Percentiles rank a stretch among this genome's conserved stretches.
phyloP scores from a whole-genome alignment of 2,329 filamentous ascomycete species.

The Pezicula rhizophila region DNA sequence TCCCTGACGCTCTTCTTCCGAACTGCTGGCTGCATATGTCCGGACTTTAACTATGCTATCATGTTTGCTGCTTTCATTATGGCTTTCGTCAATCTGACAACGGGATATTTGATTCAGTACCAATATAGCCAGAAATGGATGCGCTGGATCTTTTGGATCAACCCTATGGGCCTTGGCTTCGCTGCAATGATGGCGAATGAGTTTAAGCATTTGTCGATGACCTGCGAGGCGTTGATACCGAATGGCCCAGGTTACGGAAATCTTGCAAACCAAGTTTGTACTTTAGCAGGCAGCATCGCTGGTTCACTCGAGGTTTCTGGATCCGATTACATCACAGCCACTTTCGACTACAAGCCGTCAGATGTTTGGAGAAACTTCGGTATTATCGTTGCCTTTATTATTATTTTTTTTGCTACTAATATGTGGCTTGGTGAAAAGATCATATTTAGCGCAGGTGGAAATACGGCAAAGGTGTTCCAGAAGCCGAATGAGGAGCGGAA shows the following conservation, averaged over 20 bases:
- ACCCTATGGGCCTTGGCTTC: slow-evolving; percentile 56
- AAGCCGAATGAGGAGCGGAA: neutral
- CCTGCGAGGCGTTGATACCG: slow-evolving; percentile 44
- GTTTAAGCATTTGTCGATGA: slow-evolving; percentile 50
- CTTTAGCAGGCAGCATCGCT: slow-evolving; percentile 49
- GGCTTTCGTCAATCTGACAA: neutral
- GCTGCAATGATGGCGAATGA: slow-evolving; percentile 63
- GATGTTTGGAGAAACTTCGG: slow-evolving; percentile 58
- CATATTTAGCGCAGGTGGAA: neutral
- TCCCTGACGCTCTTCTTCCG: no score
- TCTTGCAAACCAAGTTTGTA: slow-evolving; percentile 47
- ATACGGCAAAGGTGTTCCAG: neutral
- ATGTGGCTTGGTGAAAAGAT: slow-evolving; percentile 10
- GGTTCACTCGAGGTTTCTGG: slow-evolving; percentile 48
- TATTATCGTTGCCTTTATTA: slow-evolving; percentile 43
- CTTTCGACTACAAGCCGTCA: slow-evolving; percentile 47
- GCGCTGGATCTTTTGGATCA: slow-evolving; percentile 47
- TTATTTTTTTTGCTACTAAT: slow-evolving; percentile 41
- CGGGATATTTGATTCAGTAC: slow-evolving; percentile 41
- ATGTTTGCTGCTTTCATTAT: no score
- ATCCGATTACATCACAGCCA: slow-evolving; percentile 46
- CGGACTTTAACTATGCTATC: no score
- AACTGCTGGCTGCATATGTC: no score
- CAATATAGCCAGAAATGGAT: slow-evolving; percentile 46
- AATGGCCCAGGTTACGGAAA: slow-evolving; percentile 35